These are phyloP conservation scores for Pseudophaeomoniella oleicola DNA, from an alignment of 2,329 filamentous ascomycete species.

Conservation along the genomic window DNA sequence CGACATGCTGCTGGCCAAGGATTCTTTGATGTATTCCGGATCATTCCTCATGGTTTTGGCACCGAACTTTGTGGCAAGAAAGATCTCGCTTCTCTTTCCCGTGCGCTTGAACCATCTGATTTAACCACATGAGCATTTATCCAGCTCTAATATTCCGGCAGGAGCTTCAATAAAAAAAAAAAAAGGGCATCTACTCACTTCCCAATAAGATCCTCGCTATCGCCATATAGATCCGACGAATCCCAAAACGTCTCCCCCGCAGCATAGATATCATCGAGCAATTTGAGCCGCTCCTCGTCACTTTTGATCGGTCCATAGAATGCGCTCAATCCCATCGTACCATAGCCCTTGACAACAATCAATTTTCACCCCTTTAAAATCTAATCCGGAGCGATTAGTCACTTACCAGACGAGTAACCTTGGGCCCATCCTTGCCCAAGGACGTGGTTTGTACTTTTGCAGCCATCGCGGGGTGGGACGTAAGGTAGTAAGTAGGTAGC, in stretches of 20 bases:
- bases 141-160: too few relatives aligned
- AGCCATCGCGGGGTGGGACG: too few relatives aligned
- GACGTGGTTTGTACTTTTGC: constrained; percentile 10
- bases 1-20: constrained; percentile 15
- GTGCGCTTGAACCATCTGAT: constrained; percentile 10
- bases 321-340: constrained; percentile 14
- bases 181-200: constrained; percentile 7
- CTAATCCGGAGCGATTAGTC: constrained; percentile 10
- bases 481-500: background rate
- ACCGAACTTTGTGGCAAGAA: constrained; percentile 14
- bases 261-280: constrained; percentile 21
- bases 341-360: constrained; percentile 6
- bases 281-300: constrained; percentile 32
- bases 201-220: constrained; percentile 18
- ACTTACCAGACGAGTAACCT: constrained; percentile 13
- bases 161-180: too few relatives aligned
- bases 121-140: too few relatives aligned
- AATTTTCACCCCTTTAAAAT: background rate
- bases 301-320: constrained; percentile 33
- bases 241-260: constrained; percentile 19
- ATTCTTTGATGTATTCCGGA: constrained; percentile 16
- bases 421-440: constrained; percentile 17
- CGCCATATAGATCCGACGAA: constrained; percentile 17
- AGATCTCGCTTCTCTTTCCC: constrained; percentile 13
- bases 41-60: constrained; percentile 10